Conservation (phyloP, 768 basidiomycete species). For the Hericium erinaceus region DNA sequence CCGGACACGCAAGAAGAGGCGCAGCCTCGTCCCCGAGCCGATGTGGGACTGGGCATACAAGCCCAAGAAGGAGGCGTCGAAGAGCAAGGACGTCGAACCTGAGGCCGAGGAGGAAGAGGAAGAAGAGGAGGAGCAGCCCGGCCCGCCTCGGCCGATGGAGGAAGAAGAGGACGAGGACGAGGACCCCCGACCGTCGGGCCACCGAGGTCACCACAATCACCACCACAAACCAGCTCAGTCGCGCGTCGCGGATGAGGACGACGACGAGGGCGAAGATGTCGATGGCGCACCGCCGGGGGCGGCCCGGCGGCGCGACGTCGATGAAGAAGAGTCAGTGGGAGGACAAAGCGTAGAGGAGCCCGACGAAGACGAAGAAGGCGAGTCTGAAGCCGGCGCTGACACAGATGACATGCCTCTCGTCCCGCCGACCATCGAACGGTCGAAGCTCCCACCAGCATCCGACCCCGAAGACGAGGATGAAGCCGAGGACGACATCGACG, state of each 20-base stretch:
- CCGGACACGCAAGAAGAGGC: conserved; percentile 35
- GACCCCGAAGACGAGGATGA: conserved; percentile 27
- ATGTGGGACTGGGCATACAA: conserved; percentile 82
- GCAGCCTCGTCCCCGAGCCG: conserved; percentile 64
- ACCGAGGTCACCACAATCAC: background rate
- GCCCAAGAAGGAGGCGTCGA: conserved; percentile 24
- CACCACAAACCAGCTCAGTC: background rate
- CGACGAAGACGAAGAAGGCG: conserved; percentile 13
- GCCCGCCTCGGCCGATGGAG: conserved; percentile 11
- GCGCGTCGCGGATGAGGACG: conserved; percentile 1
- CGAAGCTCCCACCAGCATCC: conserved; percentile 18
- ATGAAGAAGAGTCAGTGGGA: conserved; percentile 7
- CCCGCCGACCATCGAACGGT: conserved; percentile 11
- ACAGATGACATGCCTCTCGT: conserved; percentile 31
- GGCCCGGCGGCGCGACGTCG: background rate
- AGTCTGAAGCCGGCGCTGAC: conserved; percentile 18
- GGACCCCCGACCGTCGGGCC: conserved; percentile 1
- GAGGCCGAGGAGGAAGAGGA: conserved; percentile 36
- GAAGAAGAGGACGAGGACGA: conserved; percentile 18
- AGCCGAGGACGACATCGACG: conserved; percentile 18
- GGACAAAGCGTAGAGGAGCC: conserved; percentile 10
- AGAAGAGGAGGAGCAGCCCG: conserved; percentile 22
- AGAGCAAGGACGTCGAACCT: conserved; percentile 23
- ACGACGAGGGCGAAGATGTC: conserved; percentile 9
- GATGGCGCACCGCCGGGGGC: background rate